Conservation (phyloP, 2,329 filamentous ascomycete species). For the Sclerotinia glacialis region DNA sequence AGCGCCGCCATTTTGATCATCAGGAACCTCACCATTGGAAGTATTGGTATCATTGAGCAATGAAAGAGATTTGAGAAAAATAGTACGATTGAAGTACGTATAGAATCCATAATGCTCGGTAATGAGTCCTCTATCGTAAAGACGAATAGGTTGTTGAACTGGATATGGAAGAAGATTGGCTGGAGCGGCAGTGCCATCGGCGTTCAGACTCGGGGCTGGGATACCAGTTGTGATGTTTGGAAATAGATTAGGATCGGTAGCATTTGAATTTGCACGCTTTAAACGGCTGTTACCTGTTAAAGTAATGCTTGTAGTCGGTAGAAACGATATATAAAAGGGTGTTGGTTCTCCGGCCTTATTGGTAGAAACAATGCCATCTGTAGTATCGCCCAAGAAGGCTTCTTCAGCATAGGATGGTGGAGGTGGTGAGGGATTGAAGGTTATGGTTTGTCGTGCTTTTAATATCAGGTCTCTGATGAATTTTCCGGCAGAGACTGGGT, state of each 20-base stretch:
- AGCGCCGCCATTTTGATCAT: constrained; percentile 56
- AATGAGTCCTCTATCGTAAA: constrained; percentile 77
- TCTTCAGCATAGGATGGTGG: constrained; percentile 59
- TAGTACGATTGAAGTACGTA: constrained; percentile 82
- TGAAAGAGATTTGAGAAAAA: constrained; percentile 67
- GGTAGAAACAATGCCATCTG: constrained; percentile 64
- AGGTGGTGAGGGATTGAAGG: constrained; percentile 46
- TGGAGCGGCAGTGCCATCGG: constrained; percentile 69
- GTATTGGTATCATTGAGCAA: constrained; percentile 46
- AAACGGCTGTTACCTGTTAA: constrained; percentile 32
- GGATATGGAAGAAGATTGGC: constrained; percentile 71
- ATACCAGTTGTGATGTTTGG: constrained; percentile 53
- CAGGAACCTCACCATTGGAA: constrained; percentile 43
- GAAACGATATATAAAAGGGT: constrained; percentile 80
- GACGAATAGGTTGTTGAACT: constrained; percentile 71
- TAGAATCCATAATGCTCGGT: constrained; percentile 95
- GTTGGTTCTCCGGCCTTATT: constrained; percentile 81
- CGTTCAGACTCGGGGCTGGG: constrained; percentile 59
- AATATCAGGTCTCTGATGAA: constrained; percentile 37
- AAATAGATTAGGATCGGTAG: constrained; percentile 28
- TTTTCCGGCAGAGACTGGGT: constrained; percentile 38
- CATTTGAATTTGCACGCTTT: constrained; percentile 25
- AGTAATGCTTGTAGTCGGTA: constrained; percentile 47
- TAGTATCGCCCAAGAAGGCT: constrained; percentile 80
- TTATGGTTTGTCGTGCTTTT: constrained; percentile 39